Evolutionary conservation across 306 rosid species (phyloP).

Genomic region (Cercis canadensis): DNA sequence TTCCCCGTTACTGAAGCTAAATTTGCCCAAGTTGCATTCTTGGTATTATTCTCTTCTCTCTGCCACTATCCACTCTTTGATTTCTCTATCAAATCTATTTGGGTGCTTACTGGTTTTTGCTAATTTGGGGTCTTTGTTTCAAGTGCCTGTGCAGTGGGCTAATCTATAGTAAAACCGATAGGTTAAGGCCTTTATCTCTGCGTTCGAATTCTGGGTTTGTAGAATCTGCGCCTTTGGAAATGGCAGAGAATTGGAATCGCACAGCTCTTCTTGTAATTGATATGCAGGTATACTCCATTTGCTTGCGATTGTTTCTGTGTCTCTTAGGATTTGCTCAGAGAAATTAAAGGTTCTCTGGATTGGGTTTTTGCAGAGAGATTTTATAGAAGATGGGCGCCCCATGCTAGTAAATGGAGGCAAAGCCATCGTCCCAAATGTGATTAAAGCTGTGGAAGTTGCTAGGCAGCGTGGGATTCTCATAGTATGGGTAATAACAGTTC

Average conservation of each 20-base stretch:
- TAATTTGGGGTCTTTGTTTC: slow-evolving; percentile 24
- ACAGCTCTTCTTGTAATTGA: slow-evolving; percentile 82
- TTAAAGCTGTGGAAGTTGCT: slow-evolving; percentile 66
- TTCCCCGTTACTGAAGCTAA: slow-evolving; percentile 5
- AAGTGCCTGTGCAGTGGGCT: slow-evolving; percentile 26
- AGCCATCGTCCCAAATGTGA: slow-evolving; percentile 72
- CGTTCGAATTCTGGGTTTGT: slow-evolving; percentile 33
- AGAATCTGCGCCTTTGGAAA: slow-evolving; percentile 31
- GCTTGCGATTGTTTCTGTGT: background rate
- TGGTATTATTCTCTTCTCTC: slow-evolving; percentile 11
- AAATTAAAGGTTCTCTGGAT: slow-evolving; percentile 27
- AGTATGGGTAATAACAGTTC: slow-evolving; percentile 65
- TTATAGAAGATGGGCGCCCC: slow-evolving; percentile 59
- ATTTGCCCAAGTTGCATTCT: slow-evolving; percentile 1
- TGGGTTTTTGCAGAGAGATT: slow-evolving; percentile 65
- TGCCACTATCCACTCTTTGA: background rate
- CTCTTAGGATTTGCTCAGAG: background rate
- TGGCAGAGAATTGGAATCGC: slow-evolving; percentile 54
- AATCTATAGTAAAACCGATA: slow-evolving; percentile 10
- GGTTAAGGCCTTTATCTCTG: slow-evolving; percentile 27
- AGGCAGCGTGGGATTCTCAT: slow-evolving; percentile 72
- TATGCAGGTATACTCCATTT: slow-evolving; percentile 66
- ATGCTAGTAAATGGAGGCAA: slow-evolving; percentile 65
- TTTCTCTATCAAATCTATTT: background rate
- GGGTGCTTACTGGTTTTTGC: background rate